Evolutionary conservation across 495 filamentous ascomycete genomes (phyloP), one percentile per base, ranked within the genome.

Genomic region (Lichina pygmaea): DNA sequence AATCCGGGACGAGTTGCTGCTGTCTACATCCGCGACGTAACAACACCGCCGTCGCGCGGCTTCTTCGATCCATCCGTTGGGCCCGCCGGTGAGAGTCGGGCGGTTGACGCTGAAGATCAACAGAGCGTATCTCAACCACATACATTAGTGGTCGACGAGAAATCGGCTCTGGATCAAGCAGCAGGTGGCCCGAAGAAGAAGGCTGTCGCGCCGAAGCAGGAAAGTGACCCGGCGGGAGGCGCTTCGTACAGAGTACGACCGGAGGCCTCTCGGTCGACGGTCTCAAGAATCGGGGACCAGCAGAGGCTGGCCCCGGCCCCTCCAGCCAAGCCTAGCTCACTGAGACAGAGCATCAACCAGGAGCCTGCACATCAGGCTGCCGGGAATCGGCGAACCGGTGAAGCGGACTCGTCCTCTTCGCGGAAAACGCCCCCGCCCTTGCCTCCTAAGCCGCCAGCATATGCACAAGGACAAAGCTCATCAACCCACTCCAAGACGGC

Each of bases 21-120:
- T 0, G 70, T 99, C 33, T 99, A 93, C 56, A 94, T 99, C 48
- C 71, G 89, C 17, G 91, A 99, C 58, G 77, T 95, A 15, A 94
- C 91, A 0, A 92, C 83, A 0, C 63, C 77, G 6, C 64, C 72
- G 10, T 63, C 62, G 37, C 66, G 66, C 33, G 66, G 70, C 3
- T 93, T 86, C 55, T 91, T 93, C 53, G 81, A 92, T 48, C 64
- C 77, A 5, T 71, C 78, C 0, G 69, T 74, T 46, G 60, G 60
- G 3, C 48, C 64, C 37, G 46, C 36, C 11, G 36, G 36, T 15
- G 24, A 24, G 24, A 24, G 24, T 4, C 24, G 24, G 24, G 4
- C 4, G 24, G 24, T 24, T 4, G 24, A 24, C 24, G 24, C 24
- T 24, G 24, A 24, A 4, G 24, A 24, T 24, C 24, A 24, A 4